Conservation (phyloP, 2,329 filamentous ascomycete genomes). For the Thielaviopsis euricoi region DNA sequence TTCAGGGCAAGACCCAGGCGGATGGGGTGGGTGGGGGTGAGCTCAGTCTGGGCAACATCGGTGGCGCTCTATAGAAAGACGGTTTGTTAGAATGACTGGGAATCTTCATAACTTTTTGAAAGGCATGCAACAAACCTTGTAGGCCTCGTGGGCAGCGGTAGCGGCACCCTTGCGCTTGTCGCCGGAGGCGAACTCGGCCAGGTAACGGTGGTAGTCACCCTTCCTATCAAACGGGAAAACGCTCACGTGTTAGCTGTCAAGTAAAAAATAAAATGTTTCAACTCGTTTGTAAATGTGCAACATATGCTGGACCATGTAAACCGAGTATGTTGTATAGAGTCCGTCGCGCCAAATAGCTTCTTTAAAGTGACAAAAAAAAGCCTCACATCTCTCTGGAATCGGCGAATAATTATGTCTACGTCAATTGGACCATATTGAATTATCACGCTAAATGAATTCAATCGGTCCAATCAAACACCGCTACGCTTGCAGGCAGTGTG, state of each 20-base stretch:
- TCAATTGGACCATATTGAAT: not conserved
- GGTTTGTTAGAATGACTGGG: not conserved
- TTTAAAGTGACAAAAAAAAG: slow-evolving; percentile 6
- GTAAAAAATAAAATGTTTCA: too few relatives aligned
- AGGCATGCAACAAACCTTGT: slow-evolving; percentile 55
- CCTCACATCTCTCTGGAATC: not conserved
- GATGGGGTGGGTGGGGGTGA: slow-evolving; percentile 95
- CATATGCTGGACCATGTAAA: not conserved
- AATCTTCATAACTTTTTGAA: not conserved
- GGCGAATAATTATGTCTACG: not conserved
- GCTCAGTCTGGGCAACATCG: slow-evolving; percentile 93
- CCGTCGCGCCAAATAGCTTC: not conserved
- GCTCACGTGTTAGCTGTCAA: not conserved
- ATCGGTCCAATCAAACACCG: not conserved
- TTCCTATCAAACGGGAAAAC: slow-evolving; percentile 43
- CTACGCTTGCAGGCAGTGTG: not conserved
- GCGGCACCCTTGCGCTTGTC: slow-evolving; percentile 85
- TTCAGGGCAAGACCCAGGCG: slow-evolving; percentile 93
- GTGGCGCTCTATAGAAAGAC: slow-evolving; percentile 45
- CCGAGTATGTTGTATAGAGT: not conserved
- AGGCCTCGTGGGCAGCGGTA: slow-evolving; percentile 79
- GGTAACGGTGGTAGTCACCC: slow-evolving; percentile 92
- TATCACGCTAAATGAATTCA: not conserved
- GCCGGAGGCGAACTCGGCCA: slow-evolving; percentile 82
- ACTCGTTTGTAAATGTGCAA: not conserved